Percentiles rank a stretch among this genome's conserved stretches.
phyloP scores from a whole-genome alignment of 495 filamentous ascomycete species.

The Tuber aestivum region DNA sequence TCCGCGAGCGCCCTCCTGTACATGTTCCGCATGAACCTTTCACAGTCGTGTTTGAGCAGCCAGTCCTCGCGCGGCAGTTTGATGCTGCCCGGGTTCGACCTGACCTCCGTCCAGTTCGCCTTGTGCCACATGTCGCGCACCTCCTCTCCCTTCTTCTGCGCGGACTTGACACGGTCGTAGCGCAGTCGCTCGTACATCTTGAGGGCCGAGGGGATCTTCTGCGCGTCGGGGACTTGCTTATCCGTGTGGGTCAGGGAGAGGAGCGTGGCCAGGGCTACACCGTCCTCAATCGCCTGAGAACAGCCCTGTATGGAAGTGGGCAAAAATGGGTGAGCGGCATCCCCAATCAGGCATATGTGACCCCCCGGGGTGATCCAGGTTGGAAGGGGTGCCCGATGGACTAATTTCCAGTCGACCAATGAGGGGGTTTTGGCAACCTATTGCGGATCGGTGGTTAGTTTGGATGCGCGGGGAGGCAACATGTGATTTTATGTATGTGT shows the following conservation, averaged over 20 bases:
- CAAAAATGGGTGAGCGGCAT: slow-evolving; percentile 67
- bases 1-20: slow-evolving; percentile 31
- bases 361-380: slow-evolving; percentile 57
- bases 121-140: slow-evolving; percentile 60
- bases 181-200: slow-evolving; percentile 50
- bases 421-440: slow-evolving; percentile 53
- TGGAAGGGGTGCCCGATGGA: slow-evolving; percentile 63
- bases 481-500: slow-evolving; percentile 26
- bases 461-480: background rate
- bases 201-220: slow-evolving; percentile 47
- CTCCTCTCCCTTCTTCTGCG: slow-evolving; percentile 56
- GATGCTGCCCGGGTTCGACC: slow-evolving; percentile 55
- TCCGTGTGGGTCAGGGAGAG: slow-evolving; percentile 47
- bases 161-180: slow-evolving; percentile 52
- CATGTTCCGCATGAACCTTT: slow-evolving; percentile 45
- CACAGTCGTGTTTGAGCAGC: slow-evolving; percentile 58
- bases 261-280: slow-evolving; percentile 58
- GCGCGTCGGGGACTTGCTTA: slow-evolving; percentile 23
- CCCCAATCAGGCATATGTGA: slow-evolving; percentile 60
- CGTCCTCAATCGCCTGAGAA: slow-evolving; percentile 69
- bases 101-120: slow-evolving; percentile 54
- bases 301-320: slow-evolving; percentile 68
- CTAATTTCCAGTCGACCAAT: slow-evolving; percentile 63
- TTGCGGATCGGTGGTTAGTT: slow-evolving; percentile 45
- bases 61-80: slow-evolving; percentile 54